Evolutionary conservation across 768 basidiomycete species (phyloP).

Genomic region (Agaricus bisporus): DNA sequence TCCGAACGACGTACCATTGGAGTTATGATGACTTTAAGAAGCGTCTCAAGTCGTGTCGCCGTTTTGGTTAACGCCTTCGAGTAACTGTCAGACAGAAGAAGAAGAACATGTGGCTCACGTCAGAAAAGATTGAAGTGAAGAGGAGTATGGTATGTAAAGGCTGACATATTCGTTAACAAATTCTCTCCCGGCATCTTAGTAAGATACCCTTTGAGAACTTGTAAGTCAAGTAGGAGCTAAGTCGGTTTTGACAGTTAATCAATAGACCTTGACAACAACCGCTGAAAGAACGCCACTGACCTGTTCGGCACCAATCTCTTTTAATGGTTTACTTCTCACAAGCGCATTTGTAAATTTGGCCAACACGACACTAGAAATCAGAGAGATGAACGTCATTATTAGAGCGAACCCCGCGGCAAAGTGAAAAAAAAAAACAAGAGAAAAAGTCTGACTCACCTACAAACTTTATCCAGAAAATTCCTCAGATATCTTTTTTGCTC

Average conservation of each 20-base stretch:
- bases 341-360: constrained; percentile 85
- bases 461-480: constrained; percentile 91
- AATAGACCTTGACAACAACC: too few species aligned
- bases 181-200: constrained; percentile 77
- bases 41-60: constrained; percentile 77
- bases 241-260: not conserved
- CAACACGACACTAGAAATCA: constrained; percentile 44
- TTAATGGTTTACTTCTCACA: constrained; percentile 85
- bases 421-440: not conserved
- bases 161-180: constrained; percentile 47
- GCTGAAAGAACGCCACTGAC: constrained; percentile 24
- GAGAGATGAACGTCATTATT: constrained; percentile 6
- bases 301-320: constrained; percentile 95
- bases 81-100: constrained; percentile 46
- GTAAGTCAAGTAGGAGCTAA: constrained; percentile 78
- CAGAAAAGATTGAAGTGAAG: not conserved
- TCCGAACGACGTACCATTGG: constrained; percentile 59
- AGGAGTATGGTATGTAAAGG: not conserved
- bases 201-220: constrained; percentile 77
- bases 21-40: constrained; percentile 93
- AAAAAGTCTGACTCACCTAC: constrained; percentile 49
- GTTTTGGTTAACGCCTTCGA: constrained; percentile 76
- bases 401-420: not conserved
- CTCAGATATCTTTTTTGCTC: constrained; percentile 94
- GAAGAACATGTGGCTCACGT: constrained; percentile 1